Evolutionary conservation across 2,329 filamentous ascomycete species (phyloP).

Genomic region (Thielaviopsis musarum): DNA sequence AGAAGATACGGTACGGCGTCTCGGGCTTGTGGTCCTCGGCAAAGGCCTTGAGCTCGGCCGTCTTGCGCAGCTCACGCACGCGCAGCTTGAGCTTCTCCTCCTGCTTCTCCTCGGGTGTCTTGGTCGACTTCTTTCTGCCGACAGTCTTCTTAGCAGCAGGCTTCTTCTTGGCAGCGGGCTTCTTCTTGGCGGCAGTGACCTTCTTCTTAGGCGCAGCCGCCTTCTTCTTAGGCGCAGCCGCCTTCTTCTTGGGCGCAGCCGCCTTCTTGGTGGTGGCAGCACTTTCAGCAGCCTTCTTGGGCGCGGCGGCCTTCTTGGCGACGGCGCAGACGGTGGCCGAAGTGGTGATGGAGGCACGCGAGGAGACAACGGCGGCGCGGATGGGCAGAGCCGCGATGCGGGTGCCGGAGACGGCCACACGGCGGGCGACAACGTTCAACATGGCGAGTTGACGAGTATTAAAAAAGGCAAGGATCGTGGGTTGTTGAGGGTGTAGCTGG

Average conservation of each 20-base stretch:
- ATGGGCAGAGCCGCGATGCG: constrained; percentile 8
- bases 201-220: constrained; percentile 11
- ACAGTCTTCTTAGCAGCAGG: constrained; percentile 13
- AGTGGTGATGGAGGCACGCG: constrained; percentile 2
- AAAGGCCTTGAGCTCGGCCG: constrained; percentile 16
- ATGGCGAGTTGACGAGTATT: neutral
- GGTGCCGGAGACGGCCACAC: constrained; percentile 4
- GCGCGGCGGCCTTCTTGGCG: neutral
- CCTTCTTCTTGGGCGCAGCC: neutral
- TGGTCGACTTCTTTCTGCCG: constrained; percentile 14
- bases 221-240: constrained; percentile 14
- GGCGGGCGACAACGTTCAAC: constrained; percentile 7
- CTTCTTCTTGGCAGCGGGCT: constrained; percentile 15
- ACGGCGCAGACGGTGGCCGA: neutral
- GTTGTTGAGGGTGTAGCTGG: neutral
- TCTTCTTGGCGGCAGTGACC: constrained; percentile 13
- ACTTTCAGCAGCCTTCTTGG: neutral
- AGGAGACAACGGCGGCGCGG: constrained; percentile 1
- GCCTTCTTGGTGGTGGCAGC: neutral
- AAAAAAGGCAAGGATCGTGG: neutral
- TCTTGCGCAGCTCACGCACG: neutral
- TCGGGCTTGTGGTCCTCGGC: constrained; percentile 22
- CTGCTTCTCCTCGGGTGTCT: constrained; percentile 15
- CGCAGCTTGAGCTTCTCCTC: constrained; percentile 19
- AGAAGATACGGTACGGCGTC: constrained; percentile 22